phyloP scores from a whole-genome alignment of 164 flowering plant species.

The grape (Vitis vinifera) region DNA sequence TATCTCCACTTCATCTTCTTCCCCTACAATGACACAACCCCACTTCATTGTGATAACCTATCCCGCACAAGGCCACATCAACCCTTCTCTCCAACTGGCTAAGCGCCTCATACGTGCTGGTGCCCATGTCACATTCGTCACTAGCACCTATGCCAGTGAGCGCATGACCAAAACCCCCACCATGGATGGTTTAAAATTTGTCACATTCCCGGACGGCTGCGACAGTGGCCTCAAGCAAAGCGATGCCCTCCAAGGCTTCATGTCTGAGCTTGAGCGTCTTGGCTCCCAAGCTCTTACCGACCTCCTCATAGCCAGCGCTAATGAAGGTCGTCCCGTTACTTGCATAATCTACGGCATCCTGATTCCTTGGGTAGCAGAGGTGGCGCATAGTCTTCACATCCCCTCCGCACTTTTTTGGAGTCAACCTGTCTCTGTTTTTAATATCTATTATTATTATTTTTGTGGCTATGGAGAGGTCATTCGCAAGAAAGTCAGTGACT shows the following conservation, averaged over 20 bases:
- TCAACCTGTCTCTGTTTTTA: not conserved
- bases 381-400: not conserved
- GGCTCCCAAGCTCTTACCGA: constrained; percentile 5
- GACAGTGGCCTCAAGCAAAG: not conserved
- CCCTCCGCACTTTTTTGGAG: not conserved
- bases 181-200: not conserved
- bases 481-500: not conserved
- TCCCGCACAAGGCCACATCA: constrained; percentile 26
- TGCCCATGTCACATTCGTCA: constrained; percentile 14
- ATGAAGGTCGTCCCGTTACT: not conserved
- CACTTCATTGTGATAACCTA: constrained; percentile 17
- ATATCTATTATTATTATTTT: not conserved
- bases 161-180: not conserved
- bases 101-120: constrained; percentile 11
- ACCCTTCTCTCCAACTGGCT: constrained; percentile 27
- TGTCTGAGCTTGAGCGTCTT: not conserved
- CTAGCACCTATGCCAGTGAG: constrained; percentile 3
- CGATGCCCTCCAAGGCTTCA: not conserved
- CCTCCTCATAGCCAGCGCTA: not conserved
- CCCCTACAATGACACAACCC: too few relatives aligned
- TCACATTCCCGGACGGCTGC: constrained; percentile 9
- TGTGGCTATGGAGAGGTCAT: not conserved
- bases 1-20: too few relatives aligned
- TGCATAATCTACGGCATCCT: not conserved
- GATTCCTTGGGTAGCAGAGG: constrained; percentile 3